phyloP scores from a whole-genome alignment of 805 yeast species.

The Candida tallmaniae region DNA sequence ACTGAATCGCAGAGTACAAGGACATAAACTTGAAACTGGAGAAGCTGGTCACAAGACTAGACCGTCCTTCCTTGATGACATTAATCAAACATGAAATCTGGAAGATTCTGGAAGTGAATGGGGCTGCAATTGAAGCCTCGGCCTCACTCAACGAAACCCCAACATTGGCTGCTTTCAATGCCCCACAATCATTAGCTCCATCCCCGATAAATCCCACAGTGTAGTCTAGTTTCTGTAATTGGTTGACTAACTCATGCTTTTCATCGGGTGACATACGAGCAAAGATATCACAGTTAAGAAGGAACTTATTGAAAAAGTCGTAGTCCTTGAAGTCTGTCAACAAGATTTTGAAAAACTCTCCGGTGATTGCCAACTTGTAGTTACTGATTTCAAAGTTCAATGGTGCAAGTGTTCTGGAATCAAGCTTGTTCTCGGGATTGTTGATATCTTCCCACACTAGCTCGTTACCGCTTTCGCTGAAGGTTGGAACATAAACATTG shows the following conservation, averaged over 20 bases:
- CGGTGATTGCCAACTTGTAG: conserved; percentile 81
- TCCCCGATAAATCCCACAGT: conserved; percentile 98
- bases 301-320: conserved; percentile 45
- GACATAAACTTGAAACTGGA: conserved; percentile 98
- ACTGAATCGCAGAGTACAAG: conserved; percentile 93
- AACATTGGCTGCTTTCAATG: conserved; percentile 94
- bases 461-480: conserved; percentile 38
- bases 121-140: conserved; percentile 98
- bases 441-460: conserved; percentile 68
- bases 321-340: conserved; percentile 50
- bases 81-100: conserved; percentile 91
- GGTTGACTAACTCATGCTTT: conserved; percentile 91
- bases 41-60: conserved; percentile 90
- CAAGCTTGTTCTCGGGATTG: conserved; percentile 52
- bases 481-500: conserved; percentile 51
- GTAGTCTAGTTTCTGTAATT: conserved; percentile 77
- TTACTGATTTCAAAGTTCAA: conserved; percentile 22
- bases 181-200: conserved; percentile 99
- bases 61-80: conserved; percentile 91
- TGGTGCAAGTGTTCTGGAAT: conserved; percentile 59
- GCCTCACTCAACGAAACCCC: conserved; percentile 96
- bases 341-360: conserved; percentile 81
- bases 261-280: conserved; percentile 99
- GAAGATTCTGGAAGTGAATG: conserved; percentile 86
- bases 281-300: conserved; percentile 71